Conservation (phyloP, 176 grass and related monocot genomes). For the Dactylis glomerata region DNA sequence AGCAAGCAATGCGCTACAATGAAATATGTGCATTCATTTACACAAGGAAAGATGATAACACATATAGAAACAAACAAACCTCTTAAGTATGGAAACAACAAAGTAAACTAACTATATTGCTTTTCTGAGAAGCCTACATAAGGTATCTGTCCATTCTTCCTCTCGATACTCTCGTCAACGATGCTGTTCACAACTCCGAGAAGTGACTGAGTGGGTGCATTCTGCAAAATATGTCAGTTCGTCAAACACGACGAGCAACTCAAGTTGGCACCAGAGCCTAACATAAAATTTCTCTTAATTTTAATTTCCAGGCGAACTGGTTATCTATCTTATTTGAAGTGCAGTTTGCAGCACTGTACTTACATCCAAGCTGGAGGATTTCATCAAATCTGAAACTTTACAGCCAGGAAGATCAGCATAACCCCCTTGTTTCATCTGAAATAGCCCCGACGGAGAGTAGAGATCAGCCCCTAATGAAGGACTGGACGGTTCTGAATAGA, state of each 20-base stretch:
- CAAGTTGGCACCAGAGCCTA: neutral
- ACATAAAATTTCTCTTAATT: neutral
- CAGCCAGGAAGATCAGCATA: conserved; percentile 45
- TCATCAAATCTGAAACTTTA: conserved; percentile 69
- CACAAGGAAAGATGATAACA: conserved; percentile 28
- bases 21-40: conserved; percentile 35
- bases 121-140: conserved; percentile 62
- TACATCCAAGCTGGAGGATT: conserved; percentile 78
- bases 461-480: conserved; percentile 29
- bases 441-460: conserved; percentile 29
- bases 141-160: conserved; percentile 79
- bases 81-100: conserved; percentile 33
- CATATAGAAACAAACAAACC: neutral
- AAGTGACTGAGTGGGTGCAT: conserved; percentile 70
- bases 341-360: neutral
- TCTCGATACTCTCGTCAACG: conserved; percentile 70
- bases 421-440: conserved; percentile 52
- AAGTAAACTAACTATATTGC: conserved; percentile 57
- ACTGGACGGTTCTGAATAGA: conserved; percentile 41
- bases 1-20: conserved; percentile 60
- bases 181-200: conserved; percentile 60
- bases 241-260: neutral
- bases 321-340: neutral
- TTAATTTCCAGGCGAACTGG: neutral
- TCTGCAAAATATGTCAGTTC: conserved; percentile 36